These are phyloP conservation scores for Eucalyptus guilfoylei DNA, from an alignment of 345 rosid species.

Conservation along the genomic window DNA sequence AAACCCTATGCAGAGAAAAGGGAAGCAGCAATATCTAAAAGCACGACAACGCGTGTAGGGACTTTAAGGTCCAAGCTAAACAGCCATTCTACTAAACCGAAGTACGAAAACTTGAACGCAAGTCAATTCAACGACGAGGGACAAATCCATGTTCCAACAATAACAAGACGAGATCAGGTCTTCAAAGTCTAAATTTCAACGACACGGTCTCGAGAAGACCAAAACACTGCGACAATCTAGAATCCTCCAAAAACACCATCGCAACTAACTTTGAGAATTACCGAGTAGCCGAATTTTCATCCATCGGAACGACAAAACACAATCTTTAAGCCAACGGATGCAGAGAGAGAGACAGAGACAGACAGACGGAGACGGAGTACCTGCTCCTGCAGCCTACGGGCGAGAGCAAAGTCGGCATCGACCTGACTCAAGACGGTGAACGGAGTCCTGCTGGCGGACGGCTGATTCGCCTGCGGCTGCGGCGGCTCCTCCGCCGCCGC, in stretches of 20 bases:
- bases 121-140: neutral
- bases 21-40: neutral
- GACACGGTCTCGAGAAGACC: neutral
- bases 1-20: neutral
- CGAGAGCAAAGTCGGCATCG: constrained; percentile 93
- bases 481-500: neutral
- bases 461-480: neutral
- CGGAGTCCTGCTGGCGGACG: constrained; percentile 52
- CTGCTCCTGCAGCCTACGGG: constrained; percentile 90
- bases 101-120: neutral
- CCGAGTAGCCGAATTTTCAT: neutral
- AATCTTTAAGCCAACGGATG: neutral
- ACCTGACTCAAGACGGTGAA: constrained; percentile 73
- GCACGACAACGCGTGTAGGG: neutral
- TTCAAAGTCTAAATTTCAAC: neutral
- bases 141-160: neutral
- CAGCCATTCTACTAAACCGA: neutral
- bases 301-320: neutral
- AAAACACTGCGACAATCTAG: neutral
- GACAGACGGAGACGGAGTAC: constrained; percentile 7
- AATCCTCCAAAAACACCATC: neutral
- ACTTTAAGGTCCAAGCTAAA: neutral
- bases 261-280: neutral
- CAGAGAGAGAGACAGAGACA: neutral
- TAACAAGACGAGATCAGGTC: neutral